Base-by-base conservation (phyloP, 1,284 basidiomycete species). In the Cystobasidium sp. region DNA sequence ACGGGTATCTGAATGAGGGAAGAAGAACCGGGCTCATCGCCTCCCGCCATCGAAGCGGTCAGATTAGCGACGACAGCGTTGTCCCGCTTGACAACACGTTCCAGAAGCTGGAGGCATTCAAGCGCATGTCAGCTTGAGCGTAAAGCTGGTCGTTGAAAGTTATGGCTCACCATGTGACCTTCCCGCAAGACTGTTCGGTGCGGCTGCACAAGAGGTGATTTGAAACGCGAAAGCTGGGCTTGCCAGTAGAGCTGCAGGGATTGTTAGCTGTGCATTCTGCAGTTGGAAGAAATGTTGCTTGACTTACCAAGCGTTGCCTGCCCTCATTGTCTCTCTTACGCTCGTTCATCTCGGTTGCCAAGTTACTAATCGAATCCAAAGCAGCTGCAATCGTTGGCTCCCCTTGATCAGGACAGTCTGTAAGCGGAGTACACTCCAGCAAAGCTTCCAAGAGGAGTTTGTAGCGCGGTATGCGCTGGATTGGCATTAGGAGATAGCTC, bases 401-500 rank as follows among this genome's bases (percentile, higher is more conserved):
- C 16, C 78, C 76, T 7, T 43, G 49, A 7, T 39, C 52, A 7
- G 49, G 64, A 8, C 58, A 64, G 18, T 66, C 55, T 31, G 58
- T n/a, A n/a, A 55, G 49, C 12, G 76, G 75, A 10, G 77, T 78
- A 51, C 76, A 78, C 31, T 73, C 75, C 37, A 75, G 44, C 43
- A 78, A 56, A 37, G 65, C 43, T 53, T 77, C 76, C 67, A 74
- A 70, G 80, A 99, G 85, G 75, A 99, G 84, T 78, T 91, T 90
- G 84, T 99, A 99, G 22, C 96, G 89, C 14, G 97, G 97, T 80
- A 99, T 92, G 63, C 96, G 89, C 82, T 99, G 96, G 31, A 99
- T 91, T 46, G 96, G 96, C 55, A 99, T 87, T 6, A 99, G 86
- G 39, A 99, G 84, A 82, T 99, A 99, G 9, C 91, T 91, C 84